Conservation (phyloP, 768 basidiomycete genomes). For the Dictyophora rubrovolvata region DNA sequence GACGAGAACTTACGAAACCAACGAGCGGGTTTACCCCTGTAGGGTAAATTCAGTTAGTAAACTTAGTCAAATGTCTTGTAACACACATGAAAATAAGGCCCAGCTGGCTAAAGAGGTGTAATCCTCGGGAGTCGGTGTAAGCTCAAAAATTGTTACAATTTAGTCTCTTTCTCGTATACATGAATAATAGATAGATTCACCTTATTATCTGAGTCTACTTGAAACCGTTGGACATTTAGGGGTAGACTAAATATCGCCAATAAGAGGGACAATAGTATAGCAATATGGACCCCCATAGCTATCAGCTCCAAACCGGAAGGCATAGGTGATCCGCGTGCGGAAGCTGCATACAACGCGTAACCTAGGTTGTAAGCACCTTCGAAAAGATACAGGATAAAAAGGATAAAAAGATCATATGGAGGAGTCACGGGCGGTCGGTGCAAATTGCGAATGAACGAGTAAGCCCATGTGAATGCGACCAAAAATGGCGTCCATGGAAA, state of each 20-base stretch:
- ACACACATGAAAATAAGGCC: conserved; percentile 11
- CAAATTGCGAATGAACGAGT: conserved; percentile 13
- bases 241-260: background rate
- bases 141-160: background rate
- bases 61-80: background rate
- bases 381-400: conserved; percentile 14
- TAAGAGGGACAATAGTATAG: background rate
- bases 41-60: background rate
- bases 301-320: background rate
- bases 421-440: conserved; percentile 13
- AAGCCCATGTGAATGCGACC: conserved; percentile 17
- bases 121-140: conserved; percentile 11
- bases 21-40: conserved; percentile 12
- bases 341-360: conserved; percentile 7
- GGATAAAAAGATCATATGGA: conserved; percentile 15
- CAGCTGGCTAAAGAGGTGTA: conserved; percentile 11
- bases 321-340: background rate
- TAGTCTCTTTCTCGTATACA: background rate
- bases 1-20: conserved; percentile 4
- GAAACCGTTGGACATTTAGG: background rate
- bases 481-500: conserved; percentile 9
- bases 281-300: background rate
- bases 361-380: conserved; percentile 13
- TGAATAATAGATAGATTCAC: background rate
- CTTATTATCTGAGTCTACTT: background rate